Evolutionary conservation across 2,329 filamentous ascomycete species (phyloP), one percentile per base, ranked within the genome.

Genomic region (Pyrenophora teres): DNA sequence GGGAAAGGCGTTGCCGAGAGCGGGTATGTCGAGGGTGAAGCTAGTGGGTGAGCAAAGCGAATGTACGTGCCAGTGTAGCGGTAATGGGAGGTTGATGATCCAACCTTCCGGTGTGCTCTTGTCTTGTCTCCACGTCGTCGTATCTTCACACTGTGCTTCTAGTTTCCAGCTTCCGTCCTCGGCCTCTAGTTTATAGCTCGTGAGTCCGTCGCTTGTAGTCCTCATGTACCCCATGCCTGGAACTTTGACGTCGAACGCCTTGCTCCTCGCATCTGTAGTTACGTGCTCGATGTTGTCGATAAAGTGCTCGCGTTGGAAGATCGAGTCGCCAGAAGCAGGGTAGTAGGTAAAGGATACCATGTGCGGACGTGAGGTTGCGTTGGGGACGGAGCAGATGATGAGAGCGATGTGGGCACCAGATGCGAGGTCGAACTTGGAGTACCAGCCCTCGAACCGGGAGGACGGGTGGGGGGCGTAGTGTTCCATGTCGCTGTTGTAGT

Each of bases 61-160:
- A 27, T 80, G 77, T 4, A 81, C 79, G 54, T 81, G 78, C 79
- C 79, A 81, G 54, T 81, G 79, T 2, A 81, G 62, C 1, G 79
- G 79, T 0, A 81, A 63, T 0, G 78, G 78, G 0, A 81, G 67
- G 16, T 75, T 52, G 4, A 76, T 73, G n/a, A 81, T 69, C 53
- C 68, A 69, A 33, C 75, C 74, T 56, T 81, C 79, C 0, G 79
- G 79, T 1, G 77, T 80, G 31, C 21, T 57, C 39, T 67, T 64
- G 19, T 51, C 47, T 15, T 52, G 8, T 59, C 68, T 13, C 78
- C 78, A 80, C 2, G 74, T 67, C 1, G 68, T 76, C 18, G 71
- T 70, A 1, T 63, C 63, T 1, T 60, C 71, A 1, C 76, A 73
- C n/a, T 69, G 74, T 2, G 74, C 76, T 32, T 68, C 58, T 41